A percentile compares a stretch with the other conserved stretches of the same genome.
phyloP scores from a whole-genome alignment of 495 filamentous ascomycete genomes.

The Lepidopterella palustris region DNA sequence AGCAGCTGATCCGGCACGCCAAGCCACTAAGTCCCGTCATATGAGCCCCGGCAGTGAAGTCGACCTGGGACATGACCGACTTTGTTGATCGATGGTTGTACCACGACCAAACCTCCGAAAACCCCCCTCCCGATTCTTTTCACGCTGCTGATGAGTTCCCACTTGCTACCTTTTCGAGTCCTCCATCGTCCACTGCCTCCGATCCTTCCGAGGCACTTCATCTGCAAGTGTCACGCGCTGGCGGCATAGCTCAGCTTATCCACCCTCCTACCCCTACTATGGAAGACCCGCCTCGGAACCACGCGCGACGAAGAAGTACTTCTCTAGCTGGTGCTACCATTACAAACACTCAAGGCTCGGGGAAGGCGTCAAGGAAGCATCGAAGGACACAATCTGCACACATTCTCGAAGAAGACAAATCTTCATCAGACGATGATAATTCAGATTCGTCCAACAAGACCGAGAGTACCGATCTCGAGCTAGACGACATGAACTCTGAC shows the following conservation, averaged over 20 bases:
- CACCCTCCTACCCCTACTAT: conserved; percentile 23
- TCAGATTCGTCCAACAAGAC: conserved; percentile 24
- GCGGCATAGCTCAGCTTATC: conserved; percentile 14
- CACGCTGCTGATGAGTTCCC: conserved; percentile 28
- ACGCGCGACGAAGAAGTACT: conserved; percentile 21
- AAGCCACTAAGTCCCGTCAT: neutral
- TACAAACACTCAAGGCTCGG: neutral
- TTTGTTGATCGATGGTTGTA: neutral
- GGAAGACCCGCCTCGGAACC: conserved; percentile 17
- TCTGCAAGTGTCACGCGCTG: conserved; percentile 4
- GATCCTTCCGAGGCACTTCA: neutral
- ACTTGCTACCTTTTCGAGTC: conserved; percentile 23
- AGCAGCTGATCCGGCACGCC: neutral
- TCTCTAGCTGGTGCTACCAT: conserved; percentile 21
- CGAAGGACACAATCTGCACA: conserved; percentile 10
- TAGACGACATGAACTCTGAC: conserved; percentile 54
- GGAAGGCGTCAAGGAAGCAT: conserved; percentile 10
- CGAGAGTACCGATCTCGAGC: conserved; percentile 44
- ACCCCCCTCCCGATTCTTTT: conserved; percentile 13
- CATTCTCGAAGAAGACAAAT: conserved; percentile 16
- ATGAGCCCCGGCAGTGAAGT: neutral
- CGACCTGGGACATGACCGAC: neutral
- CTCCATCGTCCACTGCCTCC: conserved; percentile 17
- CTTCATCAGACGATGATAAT: conserved; percentile 17
- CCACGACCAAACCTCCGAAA: conserved; percentile 3